Evolutionary conservation across 306 rosid species (phyloP), one percentile per base, ranked within the genome.

Genomic region (Acacia crassicarpa): DNA sequence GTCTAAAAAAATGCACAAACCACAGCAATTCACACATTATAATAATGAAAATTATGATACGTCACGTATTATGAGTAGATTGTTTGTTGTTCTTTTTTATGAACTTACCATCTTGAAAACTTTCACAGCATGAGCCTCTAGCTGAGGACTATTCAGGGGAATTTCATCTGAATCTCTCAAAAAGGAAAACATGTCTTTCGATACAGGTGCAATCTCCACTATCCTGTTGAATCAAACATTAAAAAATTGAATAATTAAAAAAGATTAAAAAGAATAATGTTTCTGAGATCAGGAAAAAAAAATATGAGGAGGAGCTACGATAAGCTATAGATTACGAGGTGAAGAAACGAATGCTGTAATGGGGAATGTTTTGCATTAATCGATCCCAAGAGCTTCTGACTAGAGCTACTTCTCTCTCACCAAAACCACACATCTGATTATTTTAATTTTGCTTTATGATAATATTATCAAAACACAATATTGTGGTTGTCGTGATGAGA

Each of bases 71-170:
- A 19, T 38, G 41, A 54, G 61, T 19, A 54, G 20, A 54, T 54
- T 54, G 61, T 59, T 22, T 0, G 13, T n/a, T n/a, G 11, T 11
- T 53, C 20, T 20, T 20, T 54, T 54, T 20, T 22, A 58, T 22
- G 63, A n/a, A 20, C 75, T 78, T 13, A 85, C 88, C 83, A 85
- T 15, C 73, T 58, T 78, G 32, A 85, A 82, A 74, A 85, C 74
- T 51, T 73, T 81, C 32, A 30, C 71, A 49, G 83, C 78, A 67
- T 82, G 85, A 3, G 53, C 81, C 12, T 83, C n/a, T 5, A 78
- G 70, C 14, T 48, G 38, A 32, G 81, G 83, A 61, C 74, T 85
- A 17, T 19, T 56, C 14, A 67, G 11, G 1, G 78, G 70, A 59
- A 82, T 35, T 44, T 41, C 88, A 41, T 59, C 44, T 2, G 75